Evolutionary conservation across 495 filamentous ascomycete species (phyloP).

Genomic region (Neurospora pannonica): DNA sequence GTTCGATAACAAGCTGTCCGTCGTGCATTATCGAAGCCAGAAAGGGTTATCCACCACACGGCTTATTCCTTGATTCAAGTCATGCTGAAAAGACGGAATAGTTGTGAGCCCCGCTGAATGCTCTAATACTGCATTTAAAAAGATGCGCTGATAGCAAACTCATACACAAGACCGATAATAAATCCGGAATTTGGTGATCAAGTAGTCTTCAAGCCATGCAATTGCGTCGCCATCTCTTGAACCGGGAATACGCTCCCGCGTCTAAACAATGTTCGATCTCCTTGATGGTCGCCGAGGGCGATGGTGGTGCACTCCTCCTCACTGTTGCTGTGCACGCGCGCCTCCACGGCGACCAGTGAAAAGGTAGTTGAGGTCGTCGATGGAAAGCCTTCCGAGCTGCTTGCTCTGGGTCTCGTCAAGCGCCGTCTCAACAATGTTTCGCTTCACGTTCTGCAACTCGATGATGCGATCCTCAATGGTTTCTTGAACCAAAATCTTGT

Average conservation of each 20-base stretch:
- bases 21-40: neutral
- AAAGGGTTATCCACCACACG: neutral
- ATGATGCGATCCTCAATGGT: slow-evolving; percentile 91
- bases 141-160: neutral
- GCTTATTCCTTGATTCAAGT: neutral
- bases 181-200: neutral
- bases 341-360: slow-evolving; percentile 40
- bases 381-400: slow-evolving; percentile 51
- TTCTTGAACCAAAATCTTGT: slow-evolving; percentile 64
- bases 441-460: slow-evolving; percentile 75
- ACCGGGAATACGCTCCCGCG: neutral
- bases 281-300: neutral
- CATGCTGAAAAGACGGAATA: neutral
- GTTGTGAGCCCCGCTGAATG: neutral
- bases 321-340: neutral
- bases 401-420: slow-evolving; percentile 70
- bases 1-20: neutral
- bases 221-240: neutral
- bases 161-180: neutral
- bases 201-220: neutral
- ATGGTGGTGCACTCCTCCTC: neutral
- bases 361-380: slow-evolving; percentile 58
- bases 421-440: slow-evolving; percentile 65
- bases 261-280: neutral
- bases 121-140: neutral